Base-by-base conservation (phyloP, 2,329 filamentous ascomycete species). In the Exophiala bonariae region DNA sequence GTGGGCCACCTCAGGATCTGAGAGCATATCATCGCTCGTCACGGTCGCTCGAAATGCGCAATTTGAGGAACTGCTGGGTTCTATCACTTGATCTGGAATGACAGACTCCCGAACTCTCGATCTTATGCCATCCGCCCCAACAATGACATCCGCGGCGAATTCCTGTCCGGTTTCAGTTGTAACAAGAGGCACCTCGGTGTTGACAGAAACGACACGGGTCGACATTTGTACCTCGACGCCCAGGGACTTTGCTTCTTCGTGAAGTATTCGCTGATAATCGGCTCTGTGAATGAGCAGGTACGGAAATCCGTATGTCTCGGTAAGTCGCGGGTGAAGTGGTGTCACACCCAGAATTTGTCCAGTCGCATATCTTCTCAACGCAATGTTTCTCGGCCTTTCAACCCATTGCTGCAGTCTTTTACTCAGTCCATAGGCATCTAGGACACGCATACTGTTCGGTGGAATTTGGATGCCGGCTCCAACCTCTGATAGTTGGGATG, bases 341-440 rank as follows among this genome's bases (percentile, higher is more conserved):
- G 69, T 72, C 26, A 58, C 57, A 0, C 66, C 67, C 17, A 71
- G 66, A 6, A 60, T 36, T 0, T 54, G 44, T 14, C 65, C 63
- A 30, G 59, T 55, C 22, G 66, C 42, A 63, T 66, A 71, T 20
- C 67, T 58, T 14, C 66, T 62, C 37, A 71, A 61, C 5, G 56
- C 59, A 9, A 69, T 66, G n/a, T 50, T 59, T 9, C 58, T 56
- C 2, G 63, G 66, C 45, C 64, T 55, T 3, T 61, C 63, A 16
- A 58, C 57, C n/a, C 58, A 39, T 14, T 51, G 41, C n/a, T 57
- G 45, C 4, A 56, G 48, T 22, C 52, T 38, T n/a, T 41, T 30
- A 30, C 23, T 20, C 26, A 56, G 10, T 8, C 49, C 54, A 44
- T 44, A 57, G 42, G 19, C 42, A 22, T 37, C 22, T 28, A 59